These are phyloP conservation scores for Rosa lucieae DNA, from an alignment of 306 rosid species.

Conservation along the genomic window DNA sequence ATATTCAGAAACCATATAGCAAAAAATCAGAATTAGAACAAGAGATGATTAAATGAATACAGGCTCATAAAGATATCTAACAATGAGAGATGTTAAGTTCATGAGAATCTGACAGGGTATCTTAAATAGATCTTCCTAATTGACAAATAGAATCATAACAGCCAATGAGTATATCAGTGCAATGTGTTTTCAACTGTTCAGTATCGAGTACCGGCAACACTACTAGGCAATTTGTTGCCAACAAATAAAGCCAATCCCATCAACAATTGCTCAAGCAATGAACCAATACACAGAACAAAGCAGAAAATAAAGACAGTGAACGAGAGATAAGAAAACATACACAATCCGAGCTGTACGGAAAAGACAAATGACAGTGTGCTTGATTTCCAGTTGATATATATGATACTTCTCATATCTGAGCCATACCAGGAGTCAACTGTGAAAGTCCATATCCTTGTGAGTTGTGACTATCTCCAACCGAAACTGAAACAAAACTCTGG, in stretches of 20 bases:
- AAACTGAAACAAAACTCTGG: too few species aligned
- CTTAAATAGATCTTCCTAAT: background rate
- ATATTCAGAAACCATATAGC: background rate
- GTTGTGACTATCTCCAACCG: background rate
- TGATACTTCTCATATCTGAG: constrained; percentile 1
- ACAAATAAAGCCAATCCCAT: background rate
- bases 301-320: background rate
- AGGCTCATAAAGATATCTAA: background rate
- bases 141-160: background rate
- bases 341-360: background rate
- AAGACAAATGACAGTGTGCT: background rate
- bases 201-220: background rate
- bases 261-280: background rate
- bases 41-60: background rate
- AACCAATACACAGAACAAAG: background rate
- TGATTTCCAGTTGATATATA: background rate
- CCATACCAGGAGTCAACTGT: background rate
- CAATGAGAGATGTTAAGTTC: background rate
- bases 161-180: background rate
- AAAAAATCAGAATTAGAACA: background rate
- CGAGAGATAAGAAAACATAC: background rate
- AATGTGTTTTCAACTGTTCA: background rate
- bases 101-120: background rate
- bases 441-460: background rate
- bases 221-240: background rate